These are phyloP conservation scores for Limtongia smithiae DNA, from an alignment of 805 yeast species.

Conservation along the genomic window DNA sequence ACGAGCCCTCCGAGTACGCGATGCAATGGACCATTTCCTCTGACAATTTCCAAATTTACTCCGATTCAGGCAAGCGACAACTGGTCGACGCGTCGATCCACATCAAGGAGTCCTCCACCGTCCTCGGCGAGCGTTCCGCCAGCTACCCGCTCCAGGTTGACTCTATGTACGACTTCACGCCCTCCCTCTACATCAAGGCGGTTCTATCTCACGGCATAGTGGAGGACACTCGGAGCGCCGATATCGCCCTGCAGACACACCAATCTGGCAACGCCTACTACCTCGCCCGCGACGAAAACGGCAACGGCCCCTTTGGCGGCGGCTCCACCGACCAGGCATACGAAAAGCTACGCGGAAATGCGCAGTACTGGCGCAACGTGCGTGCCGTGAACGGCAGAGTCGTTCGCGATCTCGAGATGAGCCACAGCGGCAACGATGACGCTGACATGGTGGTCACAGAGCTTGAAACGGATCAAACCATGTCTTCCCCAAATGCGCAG, in stretches of 20 bases:
- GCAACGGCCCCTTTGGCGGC: constrained; percentile 26
- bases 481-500: not conserved
- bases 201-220: constrained; percentile 14
- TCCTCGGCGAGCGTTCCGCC: constrained; percentile 8
- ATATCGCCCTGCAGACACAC: constrained; percentile 16
- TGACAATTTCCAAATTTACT: constrained; percentile 6
- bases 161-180: constrained; percentile 15
- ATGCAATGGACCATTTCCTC: constrained; percentile 5
- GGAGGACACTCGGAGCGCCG: not conserved
- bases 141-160: constrained; percentile 17
- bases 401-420: constrained; percentile 19
- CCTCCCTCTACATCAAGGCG: constrained; percentile 15
- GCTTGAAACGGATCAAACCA: not conserved
- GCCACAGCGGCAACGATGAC: constrained; percentile 2
- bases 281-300: constrained; percentile 12
- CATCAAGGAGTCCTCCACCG: not conserved
- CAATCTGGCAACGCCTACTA: constrained; percentile 25
- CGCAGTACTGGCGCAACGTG: constrained; percentile 23
- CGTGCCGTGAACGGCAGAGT: constrained; percentile 24
- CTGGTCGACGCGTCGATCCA: constrained; percentile 8
- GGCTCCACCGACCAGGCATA: constrained; percentile 24
- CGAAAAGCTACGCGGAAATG: not conserved
- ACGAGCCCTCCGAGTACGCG: not conserved
- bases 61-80: constrained; percentile 14
- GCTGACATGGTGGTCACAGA: not conserved